Evolutionary conservation across 805 yeast species (phyloP).

Genomic region (Candida maris): DNA sequence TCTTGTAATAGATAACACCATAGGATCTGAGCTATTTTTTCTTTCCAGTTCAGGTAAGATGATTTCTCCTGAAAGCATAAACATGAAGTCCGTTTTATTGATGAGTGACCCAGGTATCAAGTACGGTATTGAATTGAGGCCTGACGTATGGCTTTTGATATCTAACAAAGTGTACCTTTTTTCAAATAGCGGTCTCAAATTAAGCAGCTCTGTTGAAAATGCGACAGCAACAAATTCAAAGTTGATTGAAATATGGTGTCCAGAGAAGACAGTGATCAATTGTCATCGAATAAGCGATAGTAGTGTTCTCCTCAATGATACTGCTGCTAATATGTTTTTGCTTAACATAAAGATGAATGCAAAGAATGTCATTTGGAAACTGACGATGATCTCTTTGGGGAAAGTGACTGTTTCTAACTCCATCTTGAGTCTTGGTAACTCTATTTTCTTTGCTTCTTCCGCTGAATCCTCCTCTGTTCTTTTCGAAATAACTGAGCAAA

Average conservation of each 20-base stretch:
- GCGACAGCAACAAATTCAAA: not conserved
- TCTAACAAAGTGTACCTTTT: constrained; percentile 7
- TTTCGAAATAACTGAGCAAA: constrained; percentile 1
- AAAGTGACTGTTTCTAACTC: constrained; percentile 4
- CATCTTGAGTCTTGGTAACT: constrained; percentile 1
- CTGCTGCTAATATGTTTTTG: not conserved
- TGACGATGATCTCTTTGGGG: constrained; percentile 1
- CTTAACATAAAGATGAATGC: not conserved
- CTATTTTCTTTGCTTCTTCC: constrained; percentile 6
- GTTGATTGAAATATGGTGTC: not conserved
- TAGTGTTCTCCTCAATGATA: constrained; percentile 3
- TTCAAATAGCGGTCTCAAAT: not conserved
- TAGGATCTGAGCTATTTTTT: not conserved
- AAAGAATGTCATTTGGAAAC: not conserved
- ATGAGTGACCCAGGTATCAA: not conserved
- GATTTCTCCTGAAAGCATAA: not conserved
- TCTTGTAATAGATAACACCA: not conserved
- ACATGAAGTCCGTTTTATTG: not conserved
- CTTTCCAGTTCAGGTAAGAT: not conserved
- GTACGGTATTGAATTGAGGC: not conserved
- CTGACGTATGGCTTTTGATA: constrained; percentile 4
- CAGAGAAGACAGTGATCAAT: not conserved
- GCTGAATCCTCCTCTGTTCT: constrained; percentile 2
- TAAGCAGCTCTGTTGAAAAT: not conserved
- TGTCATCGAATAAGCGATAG: not conserved